Percentiles rank a stretch among this genome's conserved stretches.
Conservation (phyloP, 2,329 filamentous ascomycete species). For the Acarospora socialis region DNA sequence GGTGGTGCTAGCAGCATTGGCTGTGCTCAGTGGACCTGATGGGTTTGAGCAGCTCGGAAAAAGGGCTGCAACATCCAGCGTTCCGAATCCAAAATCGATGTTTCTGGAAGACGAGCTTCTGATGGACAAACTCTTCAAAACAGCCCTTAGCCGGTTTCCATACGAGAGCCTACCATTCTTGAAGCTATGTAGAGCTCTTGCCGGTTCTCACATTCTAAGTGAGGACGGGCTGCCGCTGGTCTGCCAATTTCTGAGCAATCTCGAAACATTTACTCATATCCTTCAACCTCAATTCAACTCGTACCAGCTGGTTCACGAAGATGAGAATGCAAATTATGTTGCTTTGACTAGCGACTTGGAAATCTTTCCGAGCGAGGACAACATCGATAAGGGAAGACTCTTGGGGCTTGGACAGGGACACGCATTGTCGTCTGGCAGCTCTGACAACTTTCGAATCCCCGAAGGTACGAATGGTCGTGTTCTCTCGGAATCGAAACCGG, state of each 20-base stretch:
- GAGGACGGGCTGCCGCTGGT: conserved; percentile 39
- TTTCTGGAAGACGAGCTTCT: conserved; percentile 45
- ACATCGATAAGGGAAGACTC: too few species aligned
- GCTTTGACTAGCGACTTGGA: conserved; percentile 45
- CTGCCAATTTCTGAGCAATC: conserved; percentile 50
- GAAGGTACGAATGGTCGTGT: conserved; percentile 4
- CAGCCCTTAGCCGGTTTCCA: conserved; percentile 65
- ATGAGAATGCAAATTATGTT: conserved; percentile 72
- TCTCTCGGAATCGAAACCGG: conserved; percentile 34
- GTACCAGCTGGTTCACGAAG: conserved; percentile 68
- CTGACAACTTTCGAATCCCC: not conserved
- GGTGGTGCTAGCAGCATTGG: conserved; percentile 50
- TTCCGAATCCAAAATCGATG: conserved; percentile 28
- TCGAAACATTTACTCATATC: conserved; percentile 61
- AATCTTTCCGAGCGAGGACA: conserved; percentile 28
- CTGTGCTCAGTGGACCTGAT: conserved; percentile 43
- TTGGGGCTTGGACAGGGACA: too few species aligned
- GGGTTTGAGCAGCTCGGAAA: conserved; percentile 22
- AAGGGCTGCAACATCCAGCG: conserved; percentile 13
- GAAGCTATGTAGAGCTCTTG: conserved; percentile 52
- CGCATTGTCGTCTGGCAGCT: too few species aligned
- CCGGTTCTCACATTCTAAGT: conserved; percentile 30
- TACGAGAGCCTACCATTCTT: conserved; percentile 73
- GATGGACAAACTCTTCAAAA: conserved; percentile 45
- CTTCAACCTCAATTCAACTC: conserved; percentile 58